Evolutionary conservation across 140 eudicot species (phyloP).

Genomic region (Senecio squalidus): DNA sequence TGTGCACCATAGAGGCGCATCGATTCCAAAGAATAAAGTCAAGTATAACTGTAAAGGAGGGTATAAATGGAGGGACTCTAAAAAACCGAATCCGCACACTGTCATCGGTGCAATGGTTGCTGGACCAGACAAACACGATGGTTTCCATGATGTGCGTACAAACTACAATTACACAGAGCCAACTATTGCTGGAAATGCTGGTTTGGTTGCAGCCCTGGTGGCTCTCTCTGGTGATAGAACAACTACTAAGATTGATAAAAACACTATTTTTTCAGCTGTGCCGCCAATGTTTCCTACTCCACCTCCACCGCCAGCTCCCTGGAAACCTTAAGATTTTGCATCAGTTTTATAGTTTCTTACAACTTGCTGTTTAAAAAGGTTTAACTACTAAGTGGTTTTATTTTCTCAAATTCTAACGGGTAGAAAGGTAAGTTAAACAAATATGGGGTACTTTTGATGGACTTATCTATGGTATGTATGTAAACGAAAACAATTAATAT

Average conservation of each 20-base stretch:
- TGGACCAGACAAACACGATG: conserved; percentile 83
- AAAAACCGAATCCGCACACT: conserved; percentile 73
- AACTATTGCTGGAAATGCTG: conserved; percentile 93
- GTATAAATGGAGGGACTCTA: conserved; percentile 82
- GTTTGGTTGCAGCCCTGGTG: conserved; percentile 89
- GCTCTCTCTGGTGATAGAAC: conserved; percentile 74
- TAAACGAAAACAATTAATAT: conserved; percentile 9
- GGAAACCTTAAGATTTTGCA: conserved; percentile 64
- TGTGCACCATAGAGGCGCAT: conserved; percentile 97
- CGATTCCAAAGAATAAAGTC: conserved; percentile 82
- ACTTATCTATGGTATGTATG: conserved; percentile 1
- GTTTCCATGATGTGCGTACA: conserved; percentile 85
- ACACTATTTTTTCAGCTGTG: conserved; percentile 85
- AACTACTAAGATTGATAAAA: conserved; percentile 59
- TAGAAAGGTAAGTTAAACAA: conserved; percentile 12
- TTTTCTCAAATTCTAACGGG: conserved; percentile 17
- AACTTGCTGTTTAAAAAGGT: background rate
- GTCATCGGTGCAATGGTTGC: conserved; percentile 95
- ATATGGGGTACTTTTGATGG: background rate
- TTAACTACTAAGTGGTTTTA: background rate
- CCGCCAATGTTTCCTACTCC: conserved; percentile 97
- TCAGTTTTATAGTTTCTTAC: conserved; percentile 1
- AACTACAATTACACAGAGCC: conserved; percentile 98
- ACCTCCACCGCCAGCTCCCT: conserved; percentile 96
- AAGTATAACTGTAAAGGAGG: conserved; percentile 95